Percentiles rank a stretch among this genome's conserved stretches.
phyloP scores from a whole-genome alignment of 2,329 filamentous ascomycete genomes.

The Drechslerella dactyloides region DNA sequence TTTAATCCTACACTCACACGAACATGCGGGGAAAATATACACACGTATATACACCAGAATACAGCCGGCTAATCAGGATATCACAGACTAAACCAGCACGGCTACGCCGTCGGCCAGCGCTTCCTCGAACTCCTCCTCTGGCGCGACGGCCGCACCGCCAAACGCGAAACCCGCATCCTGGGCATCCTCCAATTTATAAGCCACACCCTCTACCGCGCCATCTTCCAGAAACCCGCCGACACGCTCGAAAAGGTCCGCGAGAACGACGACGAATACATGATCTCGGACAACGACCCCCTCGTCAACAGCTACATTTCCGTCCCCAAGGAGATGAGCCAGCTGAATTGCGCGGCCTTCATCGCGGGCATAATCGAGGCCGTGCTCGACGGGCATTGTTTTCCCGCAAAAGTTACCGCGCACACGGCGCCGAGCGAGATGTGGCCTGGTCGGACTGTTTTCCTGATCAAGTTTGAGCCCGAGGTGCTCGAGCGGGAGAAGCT shows the following conservation, averaged over 20 bases:
- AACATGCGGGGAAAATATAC: not conserved
- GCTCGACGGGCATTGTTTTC: slow-evolving; percentile 89
- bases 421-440: slow-evolving; percentile 80
- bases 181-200: slow-evolving; percentile 94
- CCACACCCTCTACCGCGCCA: slow-evolving; percentile 85
- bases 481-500: slow-evolving; percentile 91
- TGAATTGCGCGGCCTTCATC: slow-evolving; percentile 95
- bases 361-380: slow-evolving; percentile 95
- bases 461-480: slow-evolving; percentile 89
- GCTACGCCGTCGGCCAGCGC: slow-evolving; percentile 90
- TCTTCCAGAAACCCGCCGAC: slow-evolving; percentile 89
- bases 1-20: not conserved
- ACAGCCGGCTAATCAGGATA: not conserved
- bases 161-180: slow-evolving; percentile 84
- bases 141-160: slow-evolving; percentile 74
- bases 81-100: slow-evolving; percentile 80
- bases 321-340: slow-evolving; percentile 91
- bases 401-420: slow-evolving; percentile 87
- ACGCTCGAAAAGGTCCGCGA: slow-evolving; percentile 85
- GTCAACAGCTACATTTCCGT: slow-evolving; percentile 94
- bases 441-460: slow-evolving; percentile 93
- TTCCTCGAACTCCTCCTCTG: slow-evolving; percentile 94
- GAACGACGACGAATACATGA: slow-evolving; percentile 96
- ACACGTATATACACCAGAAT: not conserved
- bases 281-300: slow-evolving; percentile 95